Percentiles rank a stretch among this genome's conserved stretches.
Conservation (phyloP, 768 basidiomycete species). For the Lentinula raphanica region DNA sequence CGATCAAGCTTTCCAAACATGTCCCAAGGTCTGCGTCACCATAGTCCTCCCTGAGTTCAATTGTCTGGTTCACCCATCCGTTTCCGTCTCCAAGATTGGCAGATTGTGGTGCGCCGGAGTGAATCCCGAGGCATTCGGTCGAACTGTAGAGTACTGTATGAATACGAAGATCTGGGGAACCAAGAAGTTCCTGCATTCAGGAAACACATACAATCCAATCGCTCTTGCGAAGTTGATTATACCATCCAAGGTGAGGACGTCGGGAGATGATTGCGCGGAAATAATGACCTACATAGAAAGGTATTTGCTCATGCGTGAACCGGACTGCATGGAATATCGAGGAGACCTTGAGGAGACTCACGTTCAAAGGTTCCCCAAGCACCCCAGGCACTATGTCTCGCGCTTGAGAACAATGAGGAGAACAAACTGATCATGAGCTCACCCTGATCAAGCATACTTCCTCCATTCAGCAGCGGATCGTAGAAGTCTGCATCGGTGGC, state of each 20-base stretch:
- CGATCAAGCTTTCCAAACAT: constrained; percentile 71
- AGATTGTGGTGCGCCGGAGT: constrained; percentile 58
- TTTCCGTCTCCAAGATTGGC: constrained; percentile 80
- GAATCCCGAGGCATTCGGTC: constrained; percentile 68
- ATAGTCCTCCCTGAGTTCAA: constrained; percentile 74
- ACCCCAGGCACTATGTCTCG: neutral
- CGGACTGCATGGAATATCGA: neutral
- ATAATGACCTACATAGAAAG: constrained; percentile 44
- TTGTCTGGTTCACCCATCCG: constrained; percentile 47
- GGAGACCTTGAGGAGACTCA: no score
- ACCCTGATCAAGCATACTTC: constrained; percentile 62
- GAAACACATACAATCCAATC: constrained; percentile 51
- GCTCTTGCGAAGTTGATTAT: constrained; percentile 55
- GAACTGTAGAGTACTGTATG: constrained; percentile 16
- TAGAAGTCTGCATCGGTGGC: constrained; percentile 24
- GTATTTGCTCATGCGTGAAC: neutral
- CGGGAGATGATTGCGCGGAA: constrained; percentile 55
- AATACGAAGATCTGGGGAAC: neutral
- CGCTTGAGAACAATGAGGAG: neutral
- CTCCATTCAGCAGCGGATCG: constrained; percentile 48
- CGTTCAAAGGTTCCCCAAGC: constrained; percentile 74
- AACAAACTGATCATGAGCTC: no score
- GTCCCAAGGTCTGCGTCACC: constrained; percentile 59
- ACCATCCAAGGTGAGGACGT: constrained; percentile 50
- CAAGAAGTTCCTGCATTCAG: no score